These are phyloP conservation scores for Acidomyces sp. DNA, from an alignment of 495 filamentous ascomycete genomes.

Conservation along the genomic window DNA sequence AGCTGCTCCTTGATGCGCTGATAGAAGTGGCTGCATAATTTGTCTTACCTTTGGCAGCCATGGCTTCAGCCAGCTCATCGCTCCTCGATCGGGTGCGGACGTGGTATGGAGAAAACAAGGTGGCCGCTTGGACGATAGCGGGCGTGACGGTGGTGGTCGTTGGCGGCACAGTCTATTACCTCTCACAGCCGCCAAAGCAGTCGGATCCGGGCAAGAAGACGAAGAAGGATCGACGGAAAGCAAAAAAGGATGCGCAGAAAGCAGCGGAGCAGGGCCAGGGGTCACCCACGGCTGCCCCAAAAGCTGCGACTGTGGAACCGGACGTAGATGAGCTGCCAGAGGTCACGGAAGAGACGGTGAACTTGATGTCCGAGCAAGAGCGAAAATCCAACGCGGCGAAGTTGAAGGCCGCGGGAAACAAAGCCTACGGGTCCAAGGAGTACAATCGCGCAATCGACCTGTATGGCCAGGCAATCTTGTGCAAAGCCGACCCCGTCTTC, in stretches of 20 bases:
- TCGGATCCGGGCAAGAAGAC: conserved; percentile 32
- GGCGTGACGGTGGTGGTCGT: conserved; percentile 86
- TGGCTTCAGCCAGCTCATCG: conserved; percentile 48
- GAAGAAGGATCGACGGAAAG: conserved; percentile 48
- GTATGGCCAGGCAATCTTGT: conserved; percentile 89
- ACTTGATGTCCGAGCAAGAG: conserved; percentile 48
- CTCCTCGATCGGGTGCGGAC: conserved; percentile 78
- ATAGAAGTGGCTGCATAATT: too few relatives aligned
- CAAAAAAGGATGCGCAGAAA: conserved; percentile 52
- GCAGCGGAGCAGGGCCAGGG: conserved; percentile 32
- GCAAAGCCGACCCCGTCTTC: conserved; percentile 94
- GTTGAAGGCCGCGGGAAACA: conserved; percentile 91
- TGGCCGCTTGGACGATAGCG: conserved; percentile 85
- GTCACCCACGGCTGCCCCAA: conserved; percentile 18
- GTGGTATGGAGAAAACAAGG: conserved; percentile 93
- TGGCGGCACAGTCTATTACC: conserved; percentile 84
- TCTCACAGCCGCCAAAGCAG: conserved; percentile 34
- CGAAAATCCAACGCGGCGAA: conserved; percentile 75
- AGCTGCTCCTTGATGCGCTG: too few relatives aligned
- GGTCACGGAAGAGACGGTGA: conserved; percentile 67
- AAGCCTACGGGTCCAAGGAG: conserved; percentile 85
- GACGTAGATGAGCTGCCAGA: conserved; percentile 65
- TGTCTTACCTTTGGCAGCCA: too few relatives aligned
- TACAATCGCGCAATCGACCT: conserved; percentile 84
- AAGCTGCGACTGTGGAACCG: conserved; percentile 44